Conservation (phyloP, 2,329 filamentous ascomycete species). For the Colletotrichum endophyticum region DNA sequence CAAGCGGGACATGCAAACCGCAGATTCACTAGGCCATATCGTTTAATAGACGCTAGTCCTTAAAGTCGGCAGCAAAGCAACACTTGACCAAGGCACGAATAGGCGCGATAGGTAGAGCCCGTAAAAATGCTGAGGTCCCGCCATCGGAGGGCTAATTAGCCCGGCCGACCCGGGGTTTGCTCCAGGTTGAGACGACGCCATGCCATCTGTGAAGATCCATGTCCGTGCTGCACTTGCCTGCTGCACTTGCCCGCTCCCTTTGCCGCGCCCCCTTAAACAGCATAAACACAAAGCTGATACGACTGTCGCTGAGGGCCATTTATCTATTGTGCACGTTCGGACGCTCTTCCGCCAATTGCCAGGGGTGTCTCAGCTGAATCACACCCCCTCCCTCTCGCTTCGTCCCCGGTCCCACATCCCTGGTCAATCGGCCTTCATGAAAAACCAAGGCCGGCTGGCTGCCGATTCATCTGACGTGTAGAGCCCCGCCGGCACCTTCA, state of each 20-base stretch:
- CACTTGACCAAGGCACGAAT: not conserved
- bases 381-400: not conserved
- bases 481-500: conserved; percentile 60
- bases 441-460: conserved; percentile 46
- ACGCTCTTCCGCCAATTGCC: not conserved
- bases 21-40: not conserved
- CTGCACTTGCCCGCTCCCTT: not conserved
- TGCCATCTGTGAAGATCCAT: conserved; percentile 9
- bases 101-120: not conserved
- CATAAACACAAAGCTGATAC: not conserved
- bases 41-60: not conserved
- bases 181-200: conserved; percentile 17
- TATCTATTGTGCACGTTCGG: not conserved
- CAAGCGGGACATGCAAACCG: not conserved
- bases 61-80: not conserved
- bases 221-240: not conserved
- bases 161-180: conserved; percentile 14
- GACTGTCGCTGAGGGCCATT: not conserved
- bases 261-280: not conserved
- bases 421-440: conserved; percentile 21
- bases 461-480: conserved; percentile 42
- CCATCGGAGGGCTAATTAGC: conserved; percentile 18
- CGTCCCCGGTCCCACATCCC: not conserved
- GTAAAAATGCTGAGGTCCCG: not conserved
- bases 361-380: not conserved